phyloP scores from a whole-genome alignment of 2,329 filamentous ascomycete genomes.

The Cordyceps cateniannulata region DNA sequence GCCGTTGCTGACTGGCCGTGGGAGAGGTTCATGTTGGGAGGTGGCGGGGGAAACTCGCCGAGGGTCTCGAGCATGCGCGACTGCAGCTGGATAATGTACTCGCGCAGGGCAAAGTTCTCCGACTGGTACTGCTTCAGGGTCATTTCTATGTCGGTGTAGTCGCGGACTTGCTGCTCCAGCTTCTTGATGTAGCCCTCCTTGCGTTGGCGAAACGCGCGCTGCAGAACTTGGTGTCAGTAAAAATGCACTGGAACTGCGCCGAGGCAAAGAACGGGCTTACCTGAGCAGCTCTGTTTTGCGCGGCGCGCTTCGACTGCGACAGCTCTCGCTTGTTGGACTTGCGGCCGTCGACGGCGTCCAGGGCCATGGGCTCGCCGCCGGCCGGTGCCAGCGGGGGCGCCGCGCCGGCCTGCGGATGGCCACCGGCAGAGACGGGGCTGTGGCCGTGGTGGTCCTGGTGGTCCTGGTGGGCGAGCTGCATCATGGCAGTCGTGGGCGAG shows the following conservation, averaged over 20 bases:
- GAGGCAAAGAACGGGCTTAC: constrained; percentile 46
- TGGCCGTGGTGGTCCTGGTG: constrained; percentile 25
- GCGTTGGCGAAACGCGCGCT: constrained; percentile 95
- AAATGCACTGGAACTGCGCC: neutral
- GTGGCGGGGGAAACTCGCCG: constrained; percentile 78
- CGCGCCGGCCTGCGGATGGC: constrained; percentile 13
- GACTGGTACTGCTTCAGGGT: constrained; percentile 73
- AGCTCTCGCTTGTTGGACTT: constrained; percentile 80
- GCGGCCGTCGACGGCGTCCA: constrained; percentile 18
- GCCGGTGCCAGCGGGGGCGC: constrained; percentile 19
- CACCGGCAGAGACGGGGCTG: constrained; percentile 23
- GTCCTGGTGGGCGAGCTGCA: constrained; percentile 28
- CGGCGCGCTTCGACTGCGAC: constrained; percentile 91
- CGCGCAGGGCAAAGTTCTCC: constrained; percentile 85
- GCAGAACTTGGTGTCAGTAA: constrained; percentile 8
- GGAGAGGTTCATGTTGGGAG: constrained; percentile 58
- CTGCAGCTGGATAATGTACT: constrained; percentile 90
- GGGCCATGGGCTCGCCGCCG: constrained; percentile 14
- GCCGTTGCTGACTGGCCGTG: constrained; percentile 19
- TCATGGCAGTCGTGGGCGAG: constrained; percentile 27
- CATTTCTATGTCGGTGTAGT: constrained; percentile 68
- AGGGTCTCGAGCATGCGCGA: constrained; percentile 76
- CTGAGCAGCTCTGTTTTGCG: constrained; percentile 94
- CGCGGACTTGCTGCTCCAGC: constrained; percentile 86
- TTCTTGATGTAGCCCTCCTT: constrained; percentile 99